Evolutionary conservation across 179 eudicot genomes (phyloP), one percentile per base, ranked within the genome.

Genomic region (Beta lomatogona): DNA sequence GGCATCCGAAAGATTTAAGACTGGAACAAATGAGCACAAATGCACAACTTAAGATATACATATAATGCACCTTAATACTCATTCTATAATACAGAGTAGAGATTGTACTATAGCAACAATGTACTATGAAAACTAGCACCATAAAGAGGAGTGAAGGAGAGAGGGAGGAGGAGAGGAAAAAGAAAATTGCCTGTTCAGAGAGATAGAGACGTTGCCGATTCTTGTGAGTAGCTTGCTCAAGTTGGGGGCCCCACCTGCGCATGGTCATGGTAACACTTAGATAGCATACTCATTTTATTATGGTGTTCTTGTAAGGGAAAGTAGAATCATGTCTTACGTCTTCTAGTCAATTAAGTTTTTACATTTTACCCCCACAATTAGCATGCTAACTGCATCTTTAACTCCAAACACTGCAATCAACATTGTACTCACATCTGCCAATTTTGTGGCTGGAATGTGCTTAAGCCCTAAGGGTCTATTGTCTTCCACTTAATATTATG

Each of bases 171-270:
- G 46, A 21, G 21, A 18, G 25, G 72, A 7, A 75, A 59, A 8
- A 71, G 60, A 72, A 71, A 54, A 69, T 80, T 80, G 82, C 99
- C 97, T 93, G 99, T 79, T 96, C 98, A n/a, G 99, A 96, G 41
- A 96, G 95, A 83, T 94, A 96, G 80, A 96, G 95, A 58, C 99
- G 94, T 80, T 96, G 99, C 10, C 97, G 93, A 77, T 85, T 96
- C 88, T 94, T 96, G 91, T 90, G 92, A 69, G 93, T 96, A 18
- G 95, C 98, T 83, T 91, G 92, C 81, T 96, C 99, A 36, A 96
- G 85, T 82, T 88, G 93, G 13, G 98, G 97, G 8, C 99, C 99
- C 99, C 99, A 96, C 83, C 99, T 95, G 80, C 78, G 77, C 46
- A 79, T 25, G 31, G 59, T 48, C 19, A 80, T 14, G 18, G 70